Conservation (phyloP, 495 filamentous ascomycete species). For the Sporormia fimetaria region DNA sequence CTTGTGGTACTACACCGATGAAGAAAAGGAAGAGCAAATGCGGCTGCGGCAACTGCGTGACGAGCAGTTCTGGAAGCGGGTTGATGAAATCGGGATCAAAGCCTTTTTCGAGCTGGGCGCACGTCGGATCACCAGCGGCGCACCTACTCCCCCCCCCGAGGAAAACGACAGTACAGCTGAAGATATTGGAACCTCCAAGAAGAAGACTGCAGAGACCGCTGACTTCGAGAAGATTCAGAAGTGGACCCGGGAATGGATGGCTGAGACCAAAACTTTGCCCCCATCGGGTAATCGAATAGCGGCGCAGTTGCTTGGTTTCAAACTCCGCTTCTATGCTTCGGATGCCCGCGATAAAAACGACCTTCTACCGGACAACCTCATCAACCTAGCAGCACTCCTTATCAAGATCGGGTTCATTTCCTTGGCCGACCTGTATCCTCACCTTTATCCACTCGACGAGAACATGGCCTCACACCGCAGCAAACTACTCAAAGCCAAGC, state of each 20-base stretch:
- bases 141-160: constrained; percentile 6
- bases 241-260: constrained; percentile 58
- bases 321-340: constrained; percentile 81
- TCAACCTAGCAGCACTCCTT: constrained; percentile 77
- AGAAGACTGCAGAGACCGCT: constrained; percentile 16
- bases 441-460: constrained; percentile 77
- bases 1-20: constrained; percentile 45
- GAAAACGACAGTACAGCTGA: constrained; percentile 5
- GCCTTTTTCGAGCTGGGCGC: constrained; percentile 68
- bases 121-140: constrained; percentile 23
- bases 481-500: constrained; percentile 62
- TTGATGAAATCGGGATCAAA: constrained; percentile 52
- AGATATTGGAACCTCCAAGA: constrained; percentile 11
- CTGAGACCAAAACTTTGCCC: constrained; percentile 64
- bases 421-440: constrained; percentile 82
- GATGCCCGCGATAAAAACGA: constrained; percentile 57
- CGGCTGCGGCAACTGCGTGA: constrained; percentile 52
- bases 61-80: constrained; percentile 66
- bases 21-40: constrained; percentile 48
- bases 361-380: constrained; percentile 73
- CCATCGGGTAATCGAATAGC: constrained; percentile 80
- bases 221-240: constrained; percentile 22
- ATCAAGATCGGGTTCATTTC: constrained; percentile 98
- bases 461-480: constrained; percentile 60
- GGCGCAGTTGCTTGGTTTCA: constrained; percentile 92